phyloP scores from a whole-genome alignment of 768 basidiomycete species.

The Suillus cothurnatus region DNA sequence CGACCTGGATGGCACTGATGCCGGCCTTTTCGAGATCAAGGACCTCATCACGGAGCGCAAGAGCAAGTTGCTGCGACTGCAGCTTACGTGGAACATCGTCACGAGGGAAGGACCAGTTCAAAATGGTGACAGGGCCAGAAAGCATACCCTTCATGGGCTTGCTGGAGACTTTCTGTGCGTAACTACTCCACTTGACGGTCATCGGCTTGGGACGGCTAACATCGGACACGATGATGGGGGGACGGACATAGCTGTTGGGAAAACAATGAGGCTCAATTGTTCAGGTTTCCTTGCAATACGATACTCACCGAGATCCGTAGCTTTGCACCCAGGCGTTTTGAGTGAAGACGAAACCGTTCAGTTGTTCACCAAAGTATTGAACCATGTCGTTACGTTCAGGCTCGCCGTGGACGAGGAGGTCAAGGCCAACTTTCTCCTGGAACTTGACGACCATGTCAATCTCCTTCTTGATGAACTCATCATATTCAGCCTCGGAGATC shows the following conservation, averaged over 20 bases:
- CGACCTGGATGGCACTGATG: conserved; percentile 98
- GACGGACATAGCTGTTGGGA: conserved; percentile 81
- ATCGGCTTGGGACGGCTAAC: conserved; percentile 91
- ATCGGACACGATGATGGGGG: conserved; percentile 97
- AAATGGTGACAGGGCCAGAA: conserved; percentile 96
- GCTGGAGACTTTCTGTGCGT: conserved; percentile 91
- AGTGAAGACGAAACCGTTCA: conserved; percentile 96
- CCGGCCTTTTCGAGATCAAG: conserved; percentile 95
- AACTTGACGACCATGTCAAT: conserved; percentile 90
- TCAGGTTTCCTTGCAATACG: conserved; percentile 8
- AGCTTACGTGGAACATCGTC: conserved; percentile 95
- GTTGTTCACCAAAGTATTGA: conserved; percentile 98
- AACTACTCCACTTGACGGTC: conserved; percentile 96
- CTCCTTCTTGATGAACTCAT: conserved; percentile 98
- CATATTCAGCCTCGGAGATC: conserved; percentile 84
- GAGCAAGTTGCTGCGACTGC: conserved; percentile 97
- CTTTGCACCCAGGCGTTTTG: conserved; percentile 99
- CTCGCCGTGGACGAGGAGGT: conserved; percentile 98
- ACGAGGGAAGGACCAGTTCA: conserved; percentile 99
- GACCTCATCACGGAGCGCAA: conserved; percentile 98
- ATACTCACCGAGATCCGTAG: conserved; percentile 91
- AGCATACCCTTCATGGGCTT: conserved; percentile 99
- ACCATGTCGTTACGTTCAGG: conserved; percentile 99
- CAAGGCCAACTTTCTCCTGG: conserved; percentile 96
- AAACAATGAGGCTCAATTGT: conserved; percentile 14